phyloP scores from a whole-genome alignment of 768 basidiomycete genomes.

The Mycena alexandri region DNA sequence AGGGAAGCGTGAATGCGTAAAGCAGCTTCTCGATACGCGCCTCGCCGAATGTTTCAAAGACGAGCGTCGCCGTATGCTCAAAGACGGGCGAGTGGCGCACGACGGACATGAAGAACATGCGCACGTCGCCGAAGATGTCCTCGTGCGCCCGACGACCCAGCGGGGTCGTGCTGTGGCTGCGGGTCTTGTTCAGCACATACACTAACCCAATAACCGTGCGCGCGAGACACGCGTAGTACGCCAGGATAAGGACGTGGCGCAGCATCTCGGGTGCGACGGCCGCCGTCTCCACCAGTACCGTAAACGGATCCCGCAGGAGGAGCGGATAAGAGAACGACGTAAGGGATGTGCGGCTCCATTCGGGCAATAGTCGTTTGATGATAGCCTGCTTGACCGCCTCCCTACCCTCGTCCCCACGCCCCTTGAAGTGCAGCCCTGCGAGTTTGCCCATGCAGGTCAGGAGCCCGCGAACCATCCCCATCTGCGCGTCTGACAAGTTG shows the following conservation, averaged over 20 bases:
- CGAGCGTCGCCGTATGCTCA: slow-evolving; percentile 85
- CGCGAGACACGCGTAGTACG: slow-evolving; percentile 92
- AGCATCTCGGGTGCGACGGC: slow-evolving; percentile 92
- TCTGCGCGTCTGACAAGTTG: slow-evolving; percentile 81
- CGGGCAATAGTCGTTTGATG: slow-evolving; percentile 89
- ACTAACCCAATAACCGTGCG: slow-evolving; percentile 88
- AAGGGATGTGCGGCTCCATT: slow-evolving; percentile 90
- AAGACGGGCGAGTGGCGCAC: slow-evolving; percentile 90
- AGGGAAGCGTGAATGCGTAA: slow-evolving; percentile 91
- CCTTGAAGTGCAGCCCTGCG: slow-evolving; percentile 76
- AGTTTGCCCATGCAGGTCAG: slow-evolving; percentile 77
- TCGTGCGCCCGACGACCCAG: slow-evolving; percentile 65
- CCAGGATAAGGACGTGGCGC: slow-evolving; percentile 86
- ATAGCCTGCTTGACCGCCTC: slow-evolving; percentile 87
- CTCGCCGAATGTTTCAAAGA: slow-evolving; percentile 86
- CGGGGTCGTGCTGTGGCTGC: slow-evolving; percentile 64
- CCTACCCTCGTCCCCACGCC: slow-evolving; percentile 77
- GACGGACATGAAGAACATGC: slow-evolving; percentile 92
- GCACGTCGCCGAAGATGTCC: slow-evolving; percentile 85
- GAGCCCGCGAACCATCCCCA: slow-evolving; percentile 82
- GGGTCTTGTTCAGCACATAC: slow-evolving; percentile 82
- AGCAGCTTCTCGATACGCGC: slow-evolving; percentile 87
- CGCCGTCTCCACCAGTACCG: slow-evolving; percentile 90
- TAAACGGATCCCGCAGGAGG: slow-evolving; percentile 90
- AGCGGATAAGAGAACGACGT: slow-evolving; percentile 88